phyloP scores from a whole-genome alignment of 371 early-diverging fungal genomes.

The Mortierella sp. region DNA sequence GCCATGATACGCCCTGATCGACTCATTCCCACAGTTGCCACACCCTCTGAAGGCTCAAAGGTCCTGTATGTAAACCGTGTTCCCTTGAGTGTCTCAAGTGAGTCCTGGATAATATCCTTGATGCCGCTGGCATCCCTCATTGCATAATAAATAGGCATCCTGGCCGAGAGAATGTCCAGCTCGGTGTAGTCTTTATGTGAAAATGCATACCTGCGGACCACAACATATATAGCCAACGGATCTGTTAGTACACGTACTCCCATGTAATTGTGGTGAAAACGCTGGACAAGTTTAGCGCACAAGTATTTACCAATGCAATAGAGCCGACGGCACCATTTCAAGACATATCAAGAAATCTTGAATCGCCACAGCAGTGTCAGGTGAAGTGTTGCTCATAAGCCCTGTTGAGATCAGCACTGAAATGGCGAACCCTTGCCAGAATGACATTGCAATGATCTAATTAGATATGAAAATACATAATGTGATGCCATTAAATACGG shows the following conservation, averaged over 20 bases:
- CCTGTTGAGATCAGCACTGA: slow-evolving; percentile 85
- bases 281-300: too few species aligned
- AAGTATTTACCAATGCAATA: slow-evolving; percentile 76
- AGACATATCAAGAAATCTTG: slow-evolving; percentile 94
- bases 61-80: slow-evolving; percentile 81
- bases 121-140: slow-evolving; percentile 85
- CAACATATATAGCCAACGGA: too few species aligned
- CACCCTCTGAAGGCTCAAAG: slow-evolving; percentile 83
- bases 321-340: slow-evolving; percentile 90
- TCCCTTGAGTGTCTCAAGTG: slow-evolving; percentile 81
- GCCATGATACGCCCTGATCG: slow-evolving; percentile 77
- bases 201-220: slow-evolving; percentile 60
- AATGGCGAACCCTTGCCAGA: slow-evolving; percentile 94
- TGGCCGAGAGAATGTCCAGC: slow-evolving; percentile 70
- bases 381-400: slow-evolving; percentile 20
- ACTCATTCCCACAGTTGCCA: slow-evolving; percentile 67
- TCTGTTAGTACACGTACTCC: too few species aligned
- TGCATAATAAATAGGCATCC: slow-evolving; percentile 84
- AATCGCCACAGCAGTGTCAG: slow-evolving; percentile 85
- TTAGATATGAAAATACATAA: too few species aligned
- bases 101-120: slow-evolving; percentile 86
- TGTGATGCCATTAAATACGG: too few species aligned
- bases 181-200: slow-evolving; percentile 82
- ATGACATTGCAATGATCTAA: slow-evolving; percentile 87
- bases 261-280: too few species aligned